Evolutionary conservation across 805 yeast genomes (phyloP), one percentile per base, ranked within the genome.

Genomic region (Candida chilensis): DNA sequence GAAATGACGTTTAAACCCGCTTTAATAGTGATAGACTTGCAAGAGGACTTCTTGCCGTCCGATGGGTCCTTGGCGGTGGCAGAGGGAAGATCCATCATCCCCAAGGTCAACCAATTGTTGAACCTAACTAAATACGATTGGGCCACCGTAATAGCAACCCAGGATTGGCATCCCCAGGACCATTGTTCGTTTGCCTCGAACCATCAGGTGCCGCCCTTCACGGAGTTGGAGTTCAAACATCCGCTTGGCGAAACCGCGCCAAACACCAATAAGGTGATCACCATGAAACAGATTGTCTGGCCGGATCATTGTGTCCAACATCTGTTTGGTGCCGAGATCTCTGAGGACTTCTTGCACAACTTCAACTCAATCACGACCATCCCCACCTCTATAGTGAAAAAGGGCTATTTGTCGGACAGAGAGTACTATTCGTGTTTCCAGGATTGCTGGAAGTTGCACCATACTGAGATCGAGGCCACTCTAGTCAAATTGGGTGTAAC

Each of bases 241-340:
- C 88, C 92, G 0, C 40, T 56, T 6, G 44, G 44, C 0, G 52
- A 47, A 10, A 35, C 37, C 1, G 58, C 55, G 34, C 35, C 38
- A 1, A 32, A 32, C 2, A 48, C 54, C 0, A 52, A 54, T 14
- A 20, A 44, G 17, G 40, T 48, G 4, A 32, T 48, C 10, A 45
- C 48, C 10, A 37, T 55, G 21, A 42, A 36, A 4, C 76, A 74
- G 38, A 63, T 67, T 0, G 62, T 86, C 3, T 88, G 96, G 96
- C 96, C 97, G 0, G 88, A 72, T 32, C 97, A 88, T 48, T 88
- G 96, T 51, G 71, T 88, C 11, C 88, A 84, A 44, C 63, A 66
- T 30, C 64, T 87, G 0, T 29, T 39, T 4, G 97, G 96, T 1
- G 67, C 88, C 0, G 62, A 67, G 21, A 61, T 82, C 20, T 82